phyloP scores from a whole-genome alignment of 768 basidiomycete species.

The Tulasnella sp. region DNA sequence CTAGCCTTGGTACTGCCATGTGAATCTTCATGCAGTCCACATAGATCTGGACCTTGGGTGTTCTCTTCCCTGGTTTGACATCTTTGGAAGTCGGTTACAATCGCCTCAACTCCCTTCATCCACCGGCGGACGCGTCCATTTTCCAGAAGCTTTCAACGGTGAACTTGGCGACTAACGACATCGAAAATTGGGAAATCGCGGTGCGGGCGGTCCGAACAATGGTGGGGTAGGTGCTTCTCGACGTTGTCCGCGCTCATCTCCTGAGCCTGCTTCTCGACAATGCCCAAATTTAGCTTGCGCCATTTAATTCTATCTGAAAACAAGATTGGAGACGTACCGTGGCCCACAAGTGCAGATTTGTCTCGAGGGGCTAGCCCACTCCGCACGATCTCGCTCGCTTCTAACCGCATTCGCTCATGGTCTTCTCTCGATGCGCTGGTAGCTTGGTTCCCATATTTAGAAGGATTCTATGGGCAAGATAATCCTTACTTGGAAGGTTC shows the following conservation, averaged over 20 bases:
- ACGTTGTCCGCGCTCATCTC: neutral
- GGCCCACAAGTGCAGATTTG: slow-evolving; percentile 25
- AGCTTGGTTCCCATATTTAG: slow-evolving; percentile 63
- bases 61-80: slow-evolving; percentile 29
- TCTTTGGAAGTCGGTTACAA: slow-evolving; percentile 71
- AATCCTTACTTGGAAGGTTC: slow-evolving; percentile 62
- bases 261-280: slow-evolving; percentile 12
- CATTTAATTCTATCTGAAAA: slow-evolving; percentile 46
- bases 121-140: neutral
- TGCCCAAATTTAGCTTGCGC: slow-evolving; percentile 46
- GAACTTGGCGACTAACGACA: slow-evolving; percentile 17
- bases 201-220: slow-evolving; percentile 20
- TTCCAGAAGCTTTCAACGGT: neutral
- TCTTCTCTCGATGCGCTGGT: slow-evolving; percentile 58
- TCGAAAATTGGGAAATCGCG: slow-evolving; percentile 16
- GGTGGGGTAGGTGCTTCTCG: slow-evolving; percentile 26
- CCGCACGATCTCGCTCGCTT: slow-evolving; percentile 62
- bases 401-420: slow-evolving; percentile 60
- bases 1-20: neutral
- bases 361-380: slow-evolving; percentile 32
- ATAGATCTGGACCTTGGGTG: slow-evolving; percentile 49
- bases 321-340: neutral
- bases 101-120: slow-evolving; percentile 37
- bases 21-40: slow-evolving; percentile 36
- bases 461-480: slow-evolving; percentile 54